Base-by-base conservation (phyloP, 192 early-diverging fungal genomes). In the Radiomyces spectabilis region DNA sequence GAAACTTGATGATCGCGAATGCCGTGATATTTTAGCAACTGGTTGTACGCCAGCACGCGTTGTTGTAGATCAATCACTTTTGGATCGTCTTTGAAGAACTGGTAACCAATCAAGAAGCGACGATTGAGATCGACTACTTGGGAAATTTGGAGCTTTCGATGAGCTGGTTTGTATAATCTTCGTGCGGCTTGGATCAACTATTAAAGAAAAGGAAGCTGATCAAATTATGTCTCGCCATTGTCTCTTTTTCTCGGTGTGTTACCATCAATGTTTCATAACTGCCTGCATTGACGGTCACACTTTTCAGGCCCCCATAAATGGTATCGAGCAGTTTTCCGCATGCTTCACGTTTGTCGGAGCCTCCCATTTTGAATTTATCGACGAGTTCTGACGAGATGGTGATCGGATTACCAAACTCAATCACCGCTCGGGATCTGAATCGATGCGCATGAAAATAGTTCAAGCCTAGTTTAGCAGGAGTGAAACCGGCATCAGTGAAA, bases 1-100 rank as follows among this genome's bases (percentile, higher is more conserved):
- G 89, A 78, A n/a, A 97, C 97, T 74, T 99, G 95, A 72, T 98
- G 96, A 57, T 98, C 96, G 19, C 84, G 81, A 46, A 98, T 79
- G 13, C 96, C 96, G 65, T 95, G 93, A 71, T 90, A 92, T 40
- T 84, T 83, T 45, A 99, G 76, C 59, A 92, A 73, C 57, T 81
- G 78, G 68, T 97, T 94, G 73, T 97, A 97, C 18, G 85, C 81
- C 41, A 79, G 71, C 13, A 97, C 82, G 27, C 81, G 79, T 29
- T 84, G 71, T 35, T 79, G 82, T 26, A 92, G 71, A 13, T 90
- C 86, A 55, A 83, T 75, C 19, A 97, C 88, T 30, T 79, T 83
- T 5, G 87, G 86, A 52, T 93, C 74, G 61, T 94, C 83, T 64
- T 84, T 84, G 77, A 84, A 93, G 18, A 79, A 73, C 30, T 76